Conservation (phyloP, 257 asterid genomes). For the Avicennia marina region DNA sequence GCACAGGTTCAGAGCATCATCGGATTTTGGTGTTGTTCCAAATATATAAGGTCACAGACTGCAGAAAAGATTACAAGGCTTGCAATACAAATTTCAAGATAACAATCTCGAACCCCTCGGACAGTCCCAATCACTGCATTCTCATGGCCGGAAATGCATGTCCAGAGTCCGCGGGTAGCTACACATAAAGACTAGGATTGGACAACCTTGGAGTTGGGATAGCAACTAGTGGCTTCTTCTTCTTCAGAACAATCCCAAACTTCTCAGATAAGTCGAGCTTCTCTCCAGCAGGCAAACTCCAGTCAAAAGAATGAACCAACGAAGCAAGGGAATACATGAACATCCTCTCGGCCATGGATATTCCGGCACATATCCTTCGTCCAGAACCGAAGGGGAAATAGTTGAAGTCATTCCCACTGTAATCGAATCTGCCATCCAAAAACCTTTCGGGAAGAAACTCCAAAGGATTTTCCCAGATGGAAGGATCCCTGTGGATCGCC, state of each 20-base stretch:
- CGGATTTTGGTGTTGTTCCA: too few species aligned
- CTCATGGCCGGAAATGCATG: too few species aligned
- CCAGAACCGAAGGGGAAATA: slow-evolving; percentile 67
- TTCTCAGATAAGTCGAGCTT: slow-evolving; percentile 41
- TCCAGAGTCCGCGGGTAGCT: too few species aligned
- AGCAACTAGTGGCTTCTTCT: slow-evolving; percentile 44
- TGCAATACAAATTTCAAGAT: too few species aligned
- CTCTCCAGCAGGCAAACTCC: slow-evolving; percentile 40
- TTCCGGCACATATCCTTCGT: slow-evolving; percentile 53
- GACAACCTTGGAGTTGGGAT: slow-evolving; percentile 63
- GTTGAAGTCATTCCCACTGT: slow-evolving; percentile 46
- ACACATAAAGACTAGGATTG: slow-evolving; percentile 21
- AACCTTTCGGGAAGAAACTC: slow-evolving; percentile 64
- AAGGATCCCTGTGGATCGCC: slow-evolving; percentile 62
- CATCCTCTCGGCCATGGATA: slow-evolving; percentile 45
- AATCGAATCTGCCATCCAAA: slow-evolving; percentile 31
- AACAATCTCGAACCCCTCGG: too few species aligned
- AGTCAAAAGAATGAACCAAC: slow-evolving; percentile 52
- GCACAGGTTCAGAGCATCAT: too few species aligned
- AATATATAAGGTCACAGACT: too few species aligned
- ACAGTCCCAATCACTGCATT: too few species aligned
- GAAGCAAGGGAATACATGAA: slow-evolving; percentile 49
- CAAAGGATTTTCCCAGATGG: slow-evolving; percentile 50
- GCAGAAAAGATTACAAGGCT: too few species aligned
- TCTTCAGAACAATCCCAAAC: slow-evolving; percentile 66